phyloP scores from a whole-genome alignment of 768 basidiomycete species.

The Phlegmacium glaucopus region DNA sequence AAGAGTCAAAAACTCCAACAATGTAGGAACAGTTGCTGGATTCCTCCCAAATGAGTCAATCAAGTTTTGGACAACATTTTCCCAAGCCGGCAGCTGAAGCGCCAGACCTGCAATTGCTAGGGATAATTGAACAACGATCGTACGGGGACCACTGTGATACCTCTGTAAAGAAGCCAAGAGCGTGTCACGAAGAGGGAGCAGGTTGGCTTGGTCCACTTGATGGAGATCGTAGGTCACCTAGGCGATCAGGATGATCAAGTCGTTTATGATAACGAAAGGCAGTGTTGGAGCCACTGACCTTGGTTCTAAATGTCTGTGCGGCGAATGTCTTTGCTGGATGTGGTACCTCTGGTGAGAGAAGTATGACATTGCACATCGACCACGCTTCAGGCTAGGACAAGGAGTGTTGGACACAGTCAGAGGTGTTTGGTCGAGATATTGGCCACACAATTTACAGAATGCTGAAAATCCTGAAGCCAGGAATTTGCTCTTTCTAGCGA shows the following conservation, averaged over 20 bases:
- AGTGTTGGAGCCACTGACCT: constrained; percentile 50
- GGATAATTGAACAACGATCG: constrained; percentile 85
- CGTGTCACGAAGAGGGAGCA: constrained; percentile 83
- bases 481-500: constrained; percentile 85
- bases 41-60: constrained; percentile 84
- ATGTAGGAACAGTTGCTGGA: constrained; percentile 75
- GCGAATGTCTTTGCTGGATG: constrained; percentile 86
- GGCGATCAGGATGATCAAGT: constrained; percentile 29
- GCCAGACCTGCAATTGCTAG: constrained; percentile 89
- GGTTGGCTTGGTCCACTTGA: constrained; percentile 74
- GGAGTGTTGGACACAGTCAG: constrained; percentile 62
- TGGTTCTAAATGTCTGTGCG: constrained; percentile 93
- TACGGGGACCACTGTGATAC: constrained; percentile 75
- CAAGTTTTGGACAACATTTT: constrained; percentile 73
- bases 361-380: constrained; percentile 90
- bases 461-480: constrained; percentile 98
- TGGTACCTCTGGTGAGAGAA: constrained; percentile 77
- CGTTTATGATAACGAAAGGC: constrained; percentile 10
- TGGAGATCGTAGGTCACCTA: constrained; percentile 95
- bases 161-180: constrained; percentile 71
- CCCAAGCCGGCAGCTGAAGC: constrained; percentile 85
- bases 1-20: constrained; percentile 87
- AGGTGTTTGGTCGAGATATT: constrained; percentile 53
- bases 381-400: constrained; percentile 92
- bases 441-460: constrained; percentile 89